Evolutionary conservation across 169 alveolate genomes (phyloP).

Genomic region (Cryptosporidium sp.): DNA sequence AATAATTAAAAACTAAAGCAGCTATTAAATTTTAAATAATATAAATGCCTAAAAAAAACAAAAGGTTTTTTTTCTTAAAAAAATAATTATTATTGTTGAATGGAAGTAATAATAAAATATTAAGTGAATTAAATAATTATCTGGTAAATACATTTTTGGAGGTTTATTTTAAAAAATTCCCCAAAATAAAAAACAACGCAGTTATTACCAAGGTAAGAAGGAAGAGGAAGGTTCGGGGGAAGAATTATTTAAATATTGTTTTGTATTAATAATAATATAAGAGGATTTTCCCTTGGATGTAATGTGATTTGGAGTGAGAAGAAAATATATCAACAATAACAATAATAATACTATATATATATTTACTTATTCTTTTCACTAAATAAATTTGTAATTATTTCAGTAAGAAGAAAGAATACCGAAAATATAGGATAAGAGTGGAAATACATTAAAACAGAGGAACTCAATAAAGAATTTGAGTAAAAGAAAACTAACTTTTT

Average conservation of each 20-base stretch:
- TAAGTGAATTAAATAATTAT: neutral
- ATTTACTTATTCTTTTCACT: neutral
- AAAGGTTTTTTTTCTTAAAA: neutral
- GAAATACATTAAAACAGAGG: neutral
- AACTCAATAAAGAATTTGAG: neutral
- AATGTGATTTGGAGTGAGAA: neutral
- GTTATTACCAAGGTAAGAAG: neutral
- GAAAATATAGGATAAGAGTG: neutral
- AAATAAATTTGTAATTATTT: neutral
- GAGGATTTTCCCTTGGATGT: neutral
- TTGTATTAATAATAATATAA: neutral
- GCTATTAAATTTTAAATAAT: neutral
- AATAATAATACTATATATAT: too few relatives aligned
- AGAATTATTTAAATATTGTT: neutral
- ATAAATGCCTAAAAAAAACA: neutral
- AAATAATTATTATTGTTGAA: neutral
- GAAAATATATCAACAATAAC: neutral
- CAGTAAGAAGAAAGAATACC: neutral
- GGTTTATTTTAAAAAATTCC: neutral
- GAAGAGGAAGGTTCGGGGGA: neutral
- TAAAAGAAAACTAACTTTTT: neutral
- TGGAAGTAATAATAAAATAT: neutral
- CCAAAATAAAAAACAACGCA: neutral
- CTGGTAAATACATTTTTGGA: conserved; percentile 4
- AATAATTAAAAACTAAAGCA: neutral